Conservation (phyloP, 441 rosid species). For the Populus hybrid region DNA sequence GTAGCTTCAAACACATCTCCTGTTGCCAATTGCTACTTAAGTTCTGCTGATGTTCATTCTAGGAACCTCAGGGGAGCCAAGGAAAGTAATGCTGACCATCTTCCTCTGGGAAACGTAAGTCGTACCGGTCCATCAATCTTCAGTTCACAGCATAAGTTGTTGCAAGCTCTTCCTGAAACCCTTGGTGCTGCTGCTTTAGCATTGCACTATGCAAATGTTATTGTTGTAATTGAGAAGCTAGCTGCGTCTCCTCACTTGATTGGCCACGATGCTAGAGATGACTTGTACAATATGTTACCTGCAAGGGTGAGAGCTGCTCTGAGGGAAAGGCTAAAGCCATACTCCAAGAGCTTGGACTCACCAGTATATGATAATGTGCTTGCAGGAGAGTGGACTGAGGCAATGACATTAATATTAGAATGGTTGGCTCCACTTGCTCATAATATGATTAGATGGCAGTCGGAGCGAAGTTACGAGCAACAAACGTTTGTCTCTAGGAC, state of each 20-base stretch:
- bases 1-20: constrained; percentile 43
- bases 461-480: constrained; percentile 90
- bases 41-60: constrained; percentile 24
- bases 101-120: constrained; percentile 24
- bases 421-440: constrained; percentile 98
- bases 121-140: constrained; percentile 31
- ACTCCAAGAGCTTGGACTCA: constrained; percentile 56
- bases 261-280: constrained; percentile 92
- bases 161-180: constrained; percentile 69
- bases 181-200: constrained; percentile 91
- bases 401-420: constrained; percentile 69
- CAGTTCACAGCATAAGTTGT: constrained; percentile 42
- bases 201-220: constrained; percentile 91
- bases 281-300: constrained; percentile 89
- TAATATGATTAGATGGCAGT: constrained; percentile 96
- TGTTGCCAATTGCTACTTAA: constrained; percentile 37
- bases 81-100: constrained; percentile 34
- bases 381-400: constrained; percentile 84
- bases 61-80: constrained; percentile 33
- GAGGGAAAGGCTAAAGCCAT: constrained; percentile 73
- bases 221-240: constrained; percentile 80
- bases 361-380: constrained; percentile 57
- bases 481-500: constrained; percentile 79
- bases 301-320: constrained; percentile 63
- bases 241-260: constrained; percentile 91